Evolutionary conservation across 306 rosid species (phyloP), one percentile per base, ranked within the genome.

Genomic region (Cicer judaicum): DNA sequence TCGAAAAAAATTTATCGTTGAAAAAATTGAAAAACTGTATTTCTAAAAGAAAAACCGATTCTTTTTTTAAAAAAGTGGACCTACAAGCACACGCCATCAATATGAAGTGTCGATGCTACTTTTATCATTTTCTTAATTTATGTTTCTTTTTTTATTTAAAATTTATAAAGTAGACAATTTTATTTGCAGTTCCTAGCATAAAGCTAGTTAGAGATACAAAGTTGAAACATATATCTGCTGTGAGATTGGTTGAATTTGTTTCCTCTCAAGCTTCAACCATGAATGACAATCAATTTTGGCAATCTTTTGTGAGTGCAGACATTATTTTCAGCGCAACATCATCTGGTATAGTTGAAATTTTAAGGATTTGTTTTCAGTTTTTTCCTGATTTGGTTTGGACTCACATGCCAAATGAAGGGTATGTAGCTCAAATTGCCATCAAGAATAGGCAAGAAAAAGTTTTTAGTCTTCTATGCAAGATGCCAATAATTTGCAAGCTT

Each of bases 351-450:
- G 80, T 76, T 42, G 92, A 88, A 66, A 78, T 88, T 14, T 72
- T 86, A 12, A 75, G 50, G 69, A 78, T 43, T 10, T 78, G 87
- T 73, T 71, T 84, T 68, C 48, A 40, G 14, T 75, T 15, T 76
- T 86, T 78, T 70, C 87, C 90, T 52, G 86, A 88, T 80, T 66
- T 88, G 73, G 66, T 84, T 52, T 84, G 86, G 88, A 48, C 38
- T 60, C 59, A 13, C 60, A 7, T 53, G 10, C 71, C 79, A 57
- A 76, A 76, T 54, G 73, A 86, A 72, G 83, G 85, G 50, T 68
- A 48, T 41, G 42, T 86, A 12, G 52, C 73, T 61, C 85, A 81
- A 36, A 62, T 36, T 6, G 86, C 90, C 64, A 78, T 86, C 49
- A 72, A 70, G 68, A 64, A 46, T 76, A 64, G 92, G 42, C 87